These are phyloP conservation scores for Cladosporium sp. DNA, from an alignment of 2,329 filamentous ascomycete genomes.

Conservation along the genomic window DNA sequence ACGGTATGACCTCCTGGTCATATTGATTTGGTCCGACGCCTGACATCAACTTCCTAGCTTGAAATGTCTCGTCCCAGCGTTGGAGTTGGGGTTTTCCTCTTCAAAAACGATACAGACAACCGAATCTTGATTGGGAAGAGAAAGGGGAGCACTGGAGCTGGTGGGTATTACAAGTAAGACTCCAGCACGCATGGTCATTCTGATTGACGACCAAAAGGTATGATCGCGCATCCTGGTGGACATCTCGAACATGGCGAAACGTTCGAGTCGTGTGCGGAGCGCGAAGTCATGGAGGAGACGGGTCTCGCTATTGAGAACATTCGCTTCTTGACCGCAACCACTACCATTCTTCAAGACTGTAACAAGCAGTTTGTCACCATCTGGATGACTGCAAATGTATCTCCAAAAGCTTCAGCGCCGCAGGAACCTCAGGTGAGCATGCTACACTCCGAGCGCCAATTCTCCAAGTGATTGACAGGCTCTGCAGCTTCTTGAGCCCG, in stretches of 20 bases:
- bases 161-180: conserved; percentile 19
- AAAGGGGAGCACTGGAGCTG: conserved; percentile 42
- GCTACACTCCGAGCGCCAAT: not conserved
- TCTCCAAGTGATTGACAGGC: not conserved
- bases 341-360: conserved; percentile 56
- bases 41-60: too few relatives aligned
- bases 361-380: conserved; percentile 69
- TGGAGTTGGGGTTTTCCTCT: conserved; percentile 17
- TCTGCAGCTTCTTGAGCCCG: conserved; percentile 37
- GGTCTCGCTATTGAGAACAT: conserved; percentile 52
- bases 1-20: too few relatives aligned
- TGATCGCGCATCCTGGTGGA: conserved; percentile 54
- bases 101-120: conserved; percentile 32
- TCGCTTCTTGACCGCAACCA: conserved; percentile 57
- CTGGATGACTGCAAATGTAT: conserved; percentile 52
- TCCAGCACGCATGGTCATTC: too few relatives aligned
- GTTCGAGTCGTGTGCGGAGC: conserved; percentile 57
- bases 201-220: not conserved
- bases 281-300: conserved; percentile 68
- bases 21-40: too few relatives aligned
- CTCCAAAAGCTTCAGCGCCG: too few relatives aligned
- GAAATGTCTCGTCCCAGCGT: not conserved
- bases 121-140: conserved; percentile 44
- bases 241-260: conserved; percentile 66
- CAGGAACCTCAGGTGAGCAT: too few relatives aligned